Conservation (phyloP, 768 basidiomycete species). For the Tricholoma bakamatsutake region DNA sequence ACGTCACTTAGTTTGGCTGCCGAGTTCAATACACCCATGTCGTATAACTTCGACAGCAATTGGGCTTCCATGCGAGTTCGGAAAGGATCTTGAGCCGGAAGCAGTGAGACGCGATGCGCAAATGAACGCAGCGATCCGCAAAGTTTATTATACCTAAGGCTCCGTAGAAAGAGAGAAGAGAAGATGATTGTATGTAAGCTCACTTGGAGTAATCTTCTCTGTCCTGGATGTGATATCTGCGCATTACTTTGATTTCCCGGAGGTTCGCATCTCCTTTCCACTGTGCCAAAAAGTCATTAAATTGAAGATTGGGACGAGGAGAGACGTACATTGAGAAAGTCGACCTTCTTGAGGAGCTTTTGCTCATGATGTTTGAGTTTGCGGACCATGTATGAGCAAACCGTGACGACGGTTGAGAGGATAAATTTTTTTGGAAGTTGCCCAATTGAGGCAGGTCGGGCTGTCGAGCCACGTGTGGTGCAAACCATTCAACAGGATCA, state of each 20-base stretch:
- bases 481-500: slow-evolving; percentile 23
- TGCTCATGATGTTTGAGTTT: slow-evolving; percentile 96
- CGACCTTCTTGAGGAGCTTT: slow-evolving; percentile 92
- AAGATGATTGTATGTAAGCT: slow-evolving; percentile 6
- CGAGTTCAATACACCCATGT: slow-evolving; percentile 89
- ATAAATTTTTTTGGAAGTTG: not conserved
- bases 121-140: slow-evolving; percentile 81
- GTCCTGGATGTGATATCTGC: slow-evolving; percentile 92
- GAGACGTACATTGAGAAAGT: slow-evolving; percentile 80
- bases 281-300: slow-evolving; percentile 32
- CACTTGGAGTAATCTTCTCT: slow-evolving; percentile 93
- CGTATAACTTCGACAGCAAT: slow-evolving; percentile 91
- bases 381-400: slow-evolving; percentile 58
- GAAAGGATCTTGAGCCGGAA: slow-evolving; percentile 88
- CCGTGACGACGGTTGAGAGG: not conserved
- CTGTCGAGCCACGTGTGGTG: slow-evolving; percentile 33
- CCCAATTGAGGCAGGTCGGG: slow-evolving; percentile 14
- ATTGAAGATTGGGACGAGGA: not conserved
- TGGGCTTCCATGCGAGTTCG: slow-evolving; percentile 79
- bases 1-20: slow-evolving; percentile 89
- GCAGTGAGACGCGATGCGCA: slow-evolving; percentile 80
- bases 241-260: slow-evolving; percentile 90
- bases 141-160: slow-evolving; percentile 83
- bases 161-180: not conserved
- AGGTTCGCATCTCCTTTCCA: slow-evolving; percentile 95